Evolutionary conservation across 1,139 yeast species (phyloP).

Genomic region (Suhomyces anneliseae): DNA sequence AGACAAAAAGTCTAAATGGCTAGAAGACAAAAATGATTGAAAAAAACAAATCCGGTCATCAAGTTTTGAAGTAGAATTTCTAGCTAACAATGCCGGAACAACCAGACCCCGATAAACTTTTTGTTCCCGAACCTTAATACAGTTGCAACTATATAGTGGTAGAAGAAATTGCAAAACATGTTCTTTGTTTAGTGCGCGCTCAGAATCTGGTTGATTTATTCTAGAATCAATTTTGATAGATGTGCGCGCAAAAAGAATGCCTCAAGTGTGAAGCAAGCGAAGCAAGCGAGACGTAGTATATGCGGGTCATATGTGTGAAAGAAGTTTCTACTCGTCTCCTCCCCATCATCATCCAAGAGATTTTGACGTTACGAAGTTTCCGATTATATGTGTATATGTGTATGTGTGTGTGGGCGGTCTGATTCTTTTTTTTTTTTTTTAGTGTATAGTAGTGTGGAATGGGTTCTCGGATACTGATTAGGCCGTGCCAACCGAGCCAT

Average conservation of each 20-base stretch:
- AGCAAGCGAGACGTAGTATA: neutral
- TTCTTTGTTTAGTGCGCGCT: neutral
- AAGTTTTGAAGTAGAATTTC: neutral
- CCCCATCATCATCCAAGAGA: neutral
- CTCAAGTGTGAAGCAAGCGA: slow-evolving; percentile 2
- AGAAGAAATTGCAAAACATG: too few species aligned
- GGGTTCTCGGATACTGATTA: too few species aligned
- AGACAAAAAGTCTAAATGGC: neutral
- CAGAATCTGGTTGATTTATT: neutral
- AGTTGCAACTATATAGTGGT: too few species aligned
- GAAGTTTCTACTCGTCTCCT: neutral
- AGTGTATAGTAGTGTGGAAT: too few species aligned
- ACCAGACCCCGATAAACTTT: neutral
- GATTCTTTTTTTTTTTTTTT: too few species aligned
- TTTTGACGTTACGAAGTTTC: neutral
- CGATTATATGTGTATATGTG: too few species aligned
- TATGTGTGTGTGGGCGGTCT: too few species aligned
- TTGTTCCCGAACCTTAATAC: too few species aligned
- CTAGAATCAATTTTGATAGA: neutral
- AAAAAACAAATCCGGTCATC: neutral
- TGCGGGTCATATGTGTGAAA: too few species aligned
- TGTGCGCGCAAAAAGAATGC: neutral
- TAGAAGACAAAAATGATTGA: neutral
- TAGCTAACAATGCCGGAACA: neutral
- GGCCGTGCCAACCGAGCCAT: too few species aligned